These are phyloP conservation scores for Salix udensis DNA, from an alignment of 345 rosid genomes.

Conservation along the genomic window DNA sequence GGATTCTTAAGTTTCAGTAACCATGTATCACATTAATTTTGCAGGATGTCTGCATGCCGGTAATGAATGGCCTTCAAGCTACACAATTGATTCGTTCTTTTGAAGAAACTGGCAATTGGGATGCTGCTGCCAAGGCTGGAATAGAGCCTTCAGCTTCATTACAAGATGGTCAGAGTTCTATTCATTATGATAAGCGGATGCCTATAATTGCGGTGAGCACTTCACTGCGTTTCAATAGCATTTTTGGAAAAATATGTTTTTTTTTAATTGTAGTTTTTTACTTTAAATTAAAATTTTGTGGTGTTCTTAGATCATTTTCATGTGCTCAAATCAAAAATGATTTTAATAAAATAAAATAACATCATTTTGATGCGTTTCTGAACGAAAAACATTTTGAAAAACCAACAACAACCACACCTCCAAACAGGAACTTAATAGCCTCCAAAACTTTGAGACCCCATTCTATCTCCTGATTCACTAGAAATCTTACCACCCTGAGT, in stretches of 20 bases:
- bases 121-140: constrained; percentile 68
- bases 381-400: no score
- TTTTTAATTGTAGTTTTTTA: no score
- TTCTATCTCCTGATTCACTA: background rate
- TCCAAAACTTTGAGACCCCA: background rate
- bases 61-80: constrained; percentile 89
- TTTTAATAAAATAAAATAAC: no score
- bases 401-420: accelerated
- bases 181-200: constrained; percentile 34
- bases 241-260: no score
- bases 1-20: background rate
- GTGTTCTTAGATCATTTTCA: no score
- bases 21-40: constrained; percentile 3
- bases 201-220: constrained; percentile 83
- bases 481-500: background rate
- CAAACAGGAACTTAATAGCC: background rate
- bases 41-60: constrained; percentile 97
- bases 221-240: no score
- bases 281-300: no score
- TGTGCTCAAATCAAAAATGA: no score
- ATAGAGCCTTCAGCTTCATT: constrained; percentile 39
- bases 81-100: constrained; percentile 84
- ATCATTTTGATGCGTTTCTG: no score
- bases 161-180: constrained; percentile 7
- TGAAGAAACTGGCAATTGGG: constrained; percentile 82